These are phyloP conservation scores for Calcarisporium arbuscula DNA, from an alignment of 2,329 filamentous ascomycete genomes.

Conservation along the genomic window DNA sequence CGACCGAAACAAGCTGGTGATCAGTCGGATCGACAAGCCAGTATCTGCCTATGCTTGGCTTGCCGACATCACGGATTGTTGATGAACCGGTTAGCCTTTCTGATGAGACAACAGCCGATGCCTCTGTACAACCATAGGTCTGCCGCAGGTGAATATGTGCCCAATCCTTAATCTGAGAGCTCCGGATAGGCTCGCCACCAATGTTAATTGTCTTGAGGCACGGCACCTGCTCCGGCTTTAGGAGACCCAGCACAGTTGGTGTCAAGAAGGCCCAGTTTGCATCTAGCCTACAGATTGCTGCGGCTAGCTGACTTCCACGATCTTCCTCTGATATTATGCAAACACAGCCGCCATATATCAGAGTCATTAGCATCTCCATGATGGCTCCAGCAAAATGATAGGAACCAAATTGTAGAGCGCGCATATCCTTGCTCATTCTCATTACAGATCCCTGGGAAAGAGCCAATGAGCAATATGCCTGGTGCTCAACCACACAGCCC, in stretches of 20 bases:
- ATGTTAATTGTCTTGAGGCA: constrained; percentile 6
- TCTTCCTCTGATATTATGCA: neutral
- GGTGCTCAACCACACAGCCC: constrained; percentile 9
- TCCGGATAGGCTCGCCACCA: constrained; percentile 8
- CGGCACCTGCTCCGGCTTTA: constrained; percentile 3
- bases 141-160: constrained; percentile 8
- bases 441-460: neutral
- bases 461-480: neutral
- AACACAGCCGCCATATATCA: neutral
- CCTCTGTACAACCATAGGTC: constrained; percentile 8
- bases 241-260: neutral
- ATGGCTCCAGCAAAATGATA: neutral
- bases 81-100: constrained; percentile 1
- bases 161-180: too few species aligned
- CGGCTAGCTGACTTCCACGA: neutral
- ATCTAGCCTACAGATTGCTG: neutral
- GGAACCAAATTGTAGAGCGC: neutral
- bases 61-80: neutral
- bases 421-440: neutral
- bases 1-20: constrained; percentile 7
- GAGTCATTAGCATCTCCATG: neutral
- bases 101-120: constrained; percentile 3
- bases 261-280: neutral
- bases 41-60: constrained; percentile 1
- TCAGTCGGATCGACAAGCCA: constrained; percentile 9